Base-by-base conservation (phyloP, 75 land plant species). In the Azolla pinnata region DNA sequence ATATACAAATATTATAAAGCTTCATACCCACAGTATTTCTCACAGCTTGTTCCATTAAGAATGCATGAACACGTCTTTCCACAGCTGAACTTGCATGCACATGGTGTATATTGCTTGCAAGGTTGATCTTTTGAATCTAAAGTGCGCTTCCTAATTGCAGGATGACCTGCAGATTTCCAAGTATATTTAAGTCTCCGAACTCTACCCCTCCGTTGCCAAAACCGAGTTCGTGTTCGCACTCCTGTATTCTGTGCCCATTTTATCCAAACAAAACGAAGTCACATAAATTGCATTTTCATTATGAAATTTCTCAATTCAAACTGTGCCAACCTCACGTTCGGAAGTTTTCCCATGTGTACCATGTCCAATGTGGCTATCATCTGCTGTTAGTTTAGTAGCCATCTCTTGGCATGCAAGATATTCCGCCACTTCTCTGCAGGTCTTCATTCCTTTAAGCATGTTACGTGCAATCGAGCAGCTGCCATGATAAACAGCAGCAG, bases 1-100 rank as follows among this genome's bases (percentile, higher is more conserved):
- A 45, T 24, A 5, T 45, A 17, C 19, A n/a, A 59, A 7, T 8
- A 33, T 18, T 18, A 44, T 20, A n/a, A 17, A 54, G 35, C 2
- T 29, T 44, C 96, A 74, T 69, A 95, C 99, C 99, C 97, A 64
- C 99, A 95, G 64, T 95, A 95, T 63, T 95, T 95, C 29, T 95
- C 99, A 76, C 99, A 95, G 77, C 97, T 86, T 8, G 91, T 95
- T 2, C 88, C 99, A 75, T 78, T 95, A 0, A 69, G 67, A 33
- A 79, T 74, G 59, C 99, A 95, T 4, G 80, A 34, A 52, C 99
- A 95, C 50, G 81, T 78, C 57, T 87, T 90, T 54, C 97, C 92
- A 84, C 99, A 95, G 1, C 78, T 74, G 26, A 80, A 69, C 65
- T 78, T 76, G 64, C 99, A 95, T 33, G 64, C 54, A 71, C 99